Conservation (phyloP, 805 yeast species). For the Ogataea angusta region DNA sequence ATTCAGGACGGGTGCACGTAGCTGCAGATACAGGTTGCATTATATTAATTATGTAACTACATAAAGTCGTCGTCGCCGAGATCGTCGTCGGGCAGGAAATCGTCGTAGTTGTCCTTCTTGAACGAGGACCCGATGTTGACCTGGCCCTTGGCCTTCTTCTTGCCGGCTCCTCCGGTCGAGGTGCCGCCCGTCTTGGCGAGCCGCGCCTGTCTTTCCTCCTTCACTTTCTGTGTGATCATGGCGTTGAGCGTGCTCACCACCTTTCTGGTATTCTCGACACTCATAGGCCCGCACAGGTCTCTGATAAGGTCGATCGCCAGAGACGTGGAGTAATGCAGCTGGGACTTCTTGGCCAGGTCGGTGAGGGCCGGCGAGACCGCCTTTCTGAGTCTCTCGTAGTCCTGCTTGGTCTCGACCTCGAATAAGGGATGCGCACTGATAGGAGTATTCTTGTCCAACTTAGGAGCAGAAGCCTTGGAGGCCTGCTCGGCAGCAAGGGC, state of each 20-base stretch:
- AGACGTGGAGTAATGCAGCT: constrained; percentile 65
- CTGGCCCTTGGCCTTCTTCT: constrained; percentile 85
- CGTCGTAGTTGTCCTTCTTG: constrained; percentile 66
- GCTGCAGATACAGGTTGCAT: neutral
- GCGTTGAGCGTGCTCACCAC: constrained; percentile 82
- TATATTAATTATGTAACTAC: constrained; percentile 37
- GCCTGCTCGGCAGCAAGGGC: constrained; percentile 41
- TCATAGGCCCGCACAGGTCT: constrained; percentile 78
- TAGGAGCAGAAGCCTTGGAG: constrained; percentile 40
- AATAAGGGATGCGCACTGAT: constrained; percentile 76
- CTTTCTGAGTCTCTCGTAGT: constrained; percentile 74
- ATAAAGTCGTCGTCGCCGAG: constrained; percentile 81
- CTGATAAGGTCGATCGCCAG: constrained; percentile 83
- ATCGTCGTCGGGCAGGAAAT: constrained; percentile 46
- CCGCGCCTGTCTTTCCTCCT: constrained; percentile 86
- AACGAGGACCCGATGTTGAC: constrained; percentile 58
- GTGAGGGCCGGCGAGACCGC: constrained; percentile 61
- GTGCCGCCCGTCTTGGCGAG: constrained; percentile 80
- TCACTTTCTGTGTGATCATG: constrained; percentile 77
- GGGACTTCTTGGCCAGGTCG: constrained; percentile 56
- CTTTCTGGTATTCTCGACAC: constrained; percentile 79
- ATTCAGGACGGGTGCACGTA: neutral
- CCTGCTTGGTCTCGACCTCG: constrained; percentile 75
- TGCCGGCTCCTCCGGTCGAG: constrained; percentile 89
- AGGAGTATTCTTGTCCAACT: constrained; percentile 59